Evolutionary conservation across 768 basidiomycete genomes (phyloP).

Genomic region (Tylopilus sp.): DNA sequence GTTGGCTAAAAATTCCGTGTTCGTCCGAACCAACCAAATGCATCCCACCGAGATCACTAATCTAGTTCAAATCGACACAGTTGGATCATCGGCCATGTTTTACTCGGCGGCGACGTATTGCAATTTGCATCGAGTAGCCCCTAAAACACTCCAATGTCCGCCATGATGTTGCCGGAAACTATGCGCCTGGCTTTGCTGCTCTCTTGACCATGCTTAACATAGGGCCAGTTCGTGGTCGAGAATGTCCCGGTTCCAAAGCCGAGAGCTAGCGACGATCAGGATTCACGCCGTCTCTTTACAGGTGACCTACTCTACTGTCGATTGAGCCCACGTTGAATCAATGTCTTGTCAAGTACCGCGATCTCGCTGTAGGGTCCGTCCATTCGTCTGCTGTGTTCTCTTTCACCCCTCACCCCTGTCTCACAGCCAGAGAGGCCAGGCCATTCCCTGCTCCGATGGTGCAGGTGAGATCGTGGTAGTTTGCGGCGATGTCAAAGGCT

Average conservation of each 20-base stretch:
- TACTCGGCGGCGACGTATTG: no score
- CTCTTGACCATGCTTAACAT: not conserved
- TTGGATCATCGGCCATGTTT: no score
- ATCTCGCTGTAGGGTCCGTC: slow-evolving; percentile 40
- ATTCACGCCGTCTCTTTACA: slow-evolving; percentile 56
- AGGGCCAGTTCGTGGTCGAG: slow-evolving; percentile 28
- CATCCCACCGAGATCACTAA: no score
- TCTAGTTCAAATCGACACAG: no score
- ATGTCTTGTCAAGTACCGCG: slow-evolving; percentile 41
- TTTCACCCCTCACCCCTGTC: no score
- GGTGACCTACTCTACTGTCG: slow-evolving; percentile 20
- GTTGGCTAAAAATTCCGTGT: slow-evolving; percentile 27
- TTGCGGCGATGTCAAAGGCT: slow-evolving; percentile 38
- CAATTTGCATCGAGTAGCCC: no score
- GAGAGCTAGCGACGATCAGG: slow-evolving; percentile 49
- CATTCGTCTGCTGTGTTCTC: not conserved
- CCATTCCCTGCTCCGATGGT: slow-evolving; percentile 44
- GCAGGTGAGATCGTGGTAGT: slow-evolving; percentile 55
- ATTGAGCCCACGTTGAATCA: not conserved
- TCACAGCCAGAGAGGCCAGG: slow-evolving; percentile 22
- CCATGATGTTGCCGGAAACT: no score
- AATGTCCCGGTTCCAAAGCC: slow-evolving; percentile 31
- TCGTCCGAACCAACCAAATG: slow-evolving; percentile 16
- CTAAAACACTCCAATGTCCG: no score
- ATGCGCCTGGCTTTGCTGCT: not conserved